Conservation (phyloP, 2,329 filamentous ascomycete genomes). For the Colletotrichum sp. region DNA sequence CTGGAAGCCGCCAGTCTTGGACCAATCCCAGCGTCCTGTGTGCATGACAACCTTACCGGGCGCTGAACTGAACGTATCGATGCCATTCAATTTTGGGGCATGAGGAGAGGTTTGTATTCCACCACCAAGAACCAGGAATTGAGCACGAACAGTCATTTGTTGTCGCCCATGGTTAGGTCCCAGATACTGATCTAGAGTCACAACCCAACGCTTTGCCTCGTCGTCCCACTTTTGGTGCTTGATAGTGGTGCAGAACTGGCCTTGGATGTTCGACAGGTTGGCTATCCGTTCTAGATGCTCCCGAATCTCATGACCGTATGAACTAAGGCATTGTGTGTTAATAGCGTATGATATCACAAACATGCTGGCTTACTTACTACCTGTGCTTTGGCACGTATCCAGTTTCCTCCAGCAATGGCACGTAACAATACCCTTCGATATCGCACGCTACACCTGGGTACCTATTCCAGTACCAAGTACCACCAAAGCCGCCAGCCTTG, state of each 20-base stretch:
- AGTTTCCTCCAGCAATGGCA: constrained; percentile 16
- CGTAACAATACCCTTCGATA: constrained; percentile 45
- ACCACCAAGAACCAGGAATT: constrained; percentile 41
- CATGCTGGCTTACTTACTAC: constrained; percentile 24
- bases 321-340: not conserved
- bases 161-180: not conserved
- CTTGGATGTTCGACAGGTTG: constrained; percentile 41
- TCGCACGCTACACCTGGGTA: constrained; percentile 60
- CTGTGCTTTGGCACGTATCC: constrained; percentile 22
- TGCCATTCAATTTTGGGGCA: constrained; percentile 44
- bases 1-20: constrained; percentile 42
- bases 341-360: not conserved
- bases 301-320: constrained; percentile 41
- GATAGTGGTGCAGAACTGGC: constrained; percentile 45
- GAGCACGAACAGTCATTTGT: constrained; percentile 28
- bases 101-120: constrained; percentile 34
- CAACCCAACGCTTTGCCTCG: constrained; percentile 22
- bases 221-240: constrained; percentile 50
- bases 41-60: constrained; percentile 37
- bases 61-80: constrained; percentile 23
- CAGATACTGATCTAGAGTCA: constrained; percentile 3
- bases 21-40: constrained; percentile 50
- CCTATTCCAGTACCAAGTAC: constrained; percentile 57
- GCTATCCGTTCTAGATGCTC: constrained; percentile 46
- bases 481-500: constrained; percentile 47